These are phyloP conservation scores for Dunaliella primolecta DNA, from an alignment of 139 green algal genomes.

Conservation along the genomic window DNA sequence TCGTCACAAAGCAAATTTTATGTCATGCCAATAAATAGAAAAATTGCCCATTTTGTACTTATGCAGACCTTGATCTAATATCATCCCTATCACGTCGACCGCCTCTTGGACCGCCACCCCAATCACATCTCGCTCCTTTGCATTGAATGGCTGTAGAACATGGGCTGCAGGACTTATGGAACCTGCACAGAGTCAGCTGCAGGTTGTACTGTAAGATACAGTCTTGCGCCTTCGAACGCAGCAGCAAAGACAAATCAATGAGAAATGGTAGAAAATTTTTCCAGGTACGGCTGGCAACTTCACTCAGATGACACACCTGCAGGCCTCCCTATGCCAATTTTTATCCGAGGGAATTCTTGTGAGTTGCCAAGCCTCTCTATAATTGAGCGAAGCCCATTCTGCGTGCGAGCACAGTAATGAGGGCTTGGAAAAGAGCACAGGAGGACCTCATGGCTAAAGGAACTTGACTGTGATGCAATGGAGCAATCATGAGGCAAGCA, in stretches of 20 bases:
- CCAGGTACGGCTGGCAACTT: no score
- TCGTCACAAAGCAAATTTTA: no score
- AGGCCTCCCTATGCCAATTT: constrained; percentile 75
- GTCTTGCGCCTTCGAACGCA: no score
- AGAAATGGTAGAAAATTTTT: no score
- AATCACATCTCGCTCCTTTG: constrained; percentile 62
- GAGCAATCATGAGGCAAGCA: no score
- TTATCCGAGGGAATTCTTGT: constrained; percentile 40
- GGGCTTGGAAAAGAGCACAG: not conserved
- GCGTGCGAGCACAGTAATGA: not conserved
- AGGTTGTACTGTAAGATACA: no score
- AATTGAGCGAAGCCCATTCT: constrained; percentile 92
- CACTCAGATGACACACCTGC: no score
- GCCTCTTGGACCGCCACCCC: constrained; percentile 43
- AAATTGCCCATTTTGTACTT: no score
- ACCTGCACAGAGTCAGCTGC: constrained; percentile 28
- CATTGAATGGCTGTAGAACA: constrained; percentile 74
- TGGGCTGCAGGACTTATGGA: constrained; percentile 45
- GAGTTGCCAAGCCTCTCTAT: constrained; percentile 56
- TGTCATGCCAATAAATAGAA: no score
- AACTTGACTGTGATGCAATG: no score
- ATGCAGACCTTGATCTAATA: not conserved
- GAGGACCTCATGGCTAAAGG: no score
- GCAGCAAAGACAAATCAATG: no score
- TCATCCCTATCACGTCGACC: not conserved